Conservation (phyloP, 176 grass and related monocot species). For the Oryza brachyantha region DNA sequence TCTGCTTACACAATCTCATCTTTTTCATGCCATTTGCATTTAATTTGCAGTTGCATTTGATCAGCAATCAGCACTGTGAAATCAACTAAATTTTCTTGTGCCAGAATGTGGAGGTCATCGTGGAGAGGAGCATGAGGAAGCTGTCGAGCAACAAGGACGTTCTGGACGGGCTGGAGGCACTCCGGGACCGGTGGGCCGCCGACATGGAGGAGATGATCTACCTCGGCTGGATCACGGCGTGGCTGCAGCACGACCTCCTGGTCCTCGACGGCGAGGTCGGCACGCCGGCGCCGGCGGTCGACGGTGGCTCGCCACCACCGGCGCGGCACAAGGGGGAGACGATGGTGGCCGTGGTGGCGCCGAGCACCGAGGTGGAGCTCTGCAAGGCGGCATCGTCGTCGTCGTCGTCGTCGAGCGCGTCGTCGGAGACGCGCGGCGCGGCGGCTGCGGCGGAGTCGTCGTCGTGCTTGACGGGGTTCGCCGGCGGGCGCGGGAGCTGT, state of each 20-base stretch:
- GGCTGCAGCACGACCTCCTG: constrained; percentile 67
- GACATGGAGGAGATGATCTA: constrained; percentile 93
- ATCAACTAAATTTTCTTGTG: background rate
- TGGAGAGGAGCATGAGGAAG: constrained; percentile 38
- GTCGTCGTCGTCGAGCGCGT: background rate
- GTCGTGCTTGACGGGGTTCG: constrained; percentile 40
- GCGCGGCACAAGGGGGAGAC: constrained; percentile 29
- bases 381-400: constrained; percentile 34
- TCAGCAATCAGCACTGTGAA: background rate
- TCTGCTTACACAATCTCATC: background rate
- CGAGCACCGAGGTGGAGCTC: constrained; percentile 36
- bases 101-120: constrained; percentile 49
- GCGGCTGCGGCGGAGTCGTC: no score
- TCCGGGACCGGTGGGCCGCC: constrained; percentile 64
- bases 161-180: constrained; percentile 41
- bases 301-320: background rate
- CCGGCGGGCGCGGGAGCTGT: background rate
- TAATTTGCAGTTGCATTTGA: background rate
- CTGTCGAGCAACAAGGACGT: constrained; percentile 50
- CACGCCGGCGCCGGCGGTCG: background rate
- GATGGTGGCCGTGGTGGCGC: constrained; percentile 26
- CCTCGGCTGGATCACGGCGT: constrained; percentile 69
- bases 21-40: background rate
- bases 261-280: constrained; percentile 6
- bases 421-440: background rate